Evolutionary conservation across 345 rosid species (phyloP).

Genomic region (Bruguiera parviflora): DNA sequence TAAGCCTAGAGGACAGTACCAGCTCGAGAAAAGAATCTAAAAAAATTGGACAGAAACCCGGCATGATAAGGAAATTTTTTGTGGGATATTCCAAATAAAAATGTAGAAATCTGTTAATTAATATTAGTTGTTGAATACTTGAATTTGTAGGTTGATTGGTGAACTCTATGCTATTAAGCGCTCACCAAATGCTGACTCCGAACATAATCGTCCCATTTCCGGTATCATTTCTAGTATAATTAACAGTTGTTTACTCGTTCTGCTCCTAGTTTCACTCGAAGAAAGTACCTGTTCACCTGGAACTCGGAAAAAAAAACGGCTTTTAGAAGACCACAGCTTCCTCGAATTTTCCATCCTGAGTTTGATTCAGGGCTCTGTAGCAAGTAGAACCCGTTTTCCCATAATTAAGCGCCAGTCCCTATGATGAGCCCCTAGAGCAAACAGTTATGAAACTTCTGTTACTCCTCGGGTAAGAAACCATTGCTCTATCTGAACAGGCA

Average conservation of each 20-base stretch:
- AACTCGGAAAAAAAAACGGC: not conserved
- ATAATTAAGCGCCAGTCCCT: not conserved
- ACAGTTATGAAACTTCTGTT: not conserved
- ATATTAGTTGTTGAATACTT: too few relatives aligned
- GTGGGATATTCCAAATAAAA: too few relatives aligned
- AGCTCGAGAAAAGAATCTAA: too few relatives aligned
- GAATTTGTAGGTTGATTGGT: too few relatives aligned
- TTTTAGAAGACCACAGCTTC: slow-evolving; percentile 8
- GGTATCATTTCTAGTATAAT: not conserved
- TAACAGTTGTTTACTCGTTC: not conserved
- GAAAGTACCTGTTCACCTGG: not conserved
- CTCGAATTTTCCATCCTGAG: not conserved
- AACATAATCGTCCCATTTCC: too few relatives aligned
- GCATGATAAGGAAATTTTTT: too few relatives aligned
- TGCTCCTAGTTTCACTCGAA: not conserved
- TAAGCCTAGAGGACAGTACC: too few relatives aligned
- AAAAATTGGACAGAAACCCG: too few relatives aligned
- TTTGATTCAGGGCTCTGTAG: not conserved
- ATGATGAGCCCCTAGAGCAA: not conserved
- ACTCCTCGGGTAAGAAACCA: not conserved
- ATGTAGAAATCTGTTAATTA: too few relatives aligned
- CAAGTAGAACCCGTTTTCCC: not conserved
- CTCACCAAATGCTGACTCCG: too few relatives aligned
- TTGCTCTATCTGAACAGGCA: not conserved
- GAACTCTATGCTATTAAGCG: too few relatives aligned